A percentile compares a stretch with the other conserved stretches of the same genome.
Evolutionary conservation across 345 rosid genomes (phyloP).

Genomic region (Acer saccharum): DNA sequence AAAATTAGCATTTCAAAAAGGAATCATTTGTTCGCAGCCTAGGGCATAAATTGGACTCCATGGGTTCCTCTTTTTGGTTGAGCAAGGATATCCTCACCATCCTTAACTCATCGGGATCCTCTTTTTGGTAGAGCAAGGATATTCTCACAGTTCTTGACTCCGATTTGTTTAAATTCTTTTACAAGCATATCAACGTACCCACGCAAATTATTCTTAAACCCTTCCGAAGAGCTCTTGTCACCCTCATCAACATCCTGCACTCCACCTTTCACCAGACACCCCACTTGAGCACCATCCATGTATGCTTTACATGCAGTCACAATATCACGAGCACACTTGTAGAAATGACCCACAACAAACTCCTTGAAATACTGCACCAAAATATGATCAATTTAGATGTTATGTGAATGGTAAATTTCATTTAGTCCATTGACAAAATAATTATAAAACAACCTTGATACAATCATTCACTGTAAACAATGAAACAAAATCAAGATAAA

Average conservation of each 20-base stretch:
- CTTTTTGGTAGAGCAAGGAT: slow-evolving; percentile 24
- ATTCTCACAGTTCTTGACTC: slow-evolving; percentile 45
- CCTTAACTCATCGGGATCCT: not conserved
- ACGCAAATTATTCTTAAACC: slow-evolving; percentile 46
- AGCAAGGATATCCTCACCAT: not conserved
- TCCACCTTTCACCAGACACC: slow-evolving; percentile 56
- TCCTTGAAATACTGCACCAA: slow-evolving; percentile 74
- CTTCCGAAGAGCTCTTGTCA: slow-evolving; percentile 39
- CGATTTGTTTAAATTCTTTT: slow-evolving; percentile 51
- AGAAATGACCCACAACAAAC: slow-evolving; percentile 76
- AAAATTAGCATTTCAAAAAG: slow-evolving; percentile 19
- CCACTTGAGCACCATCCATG: slow-evolving; percentile 71
- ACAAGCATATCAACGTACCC: slow-evolving; percentile 39
- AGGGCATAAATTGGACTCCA: not conserved
- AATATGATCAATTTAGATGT: slow-evolving; percentile 12
- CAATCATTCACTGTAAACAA: not conserved
- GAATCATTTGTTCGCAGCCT: slow-evolving; percentile 13
- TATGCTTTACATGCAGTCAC: slow-evolving; percentile 77
- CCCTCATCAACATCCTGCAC: slow-evolving; percentile 53
- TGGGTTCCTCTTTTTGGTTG: not conserved
- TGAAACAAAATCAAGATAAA: not conserved
- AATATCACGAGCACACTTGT: slow-evolving; percentile 55
- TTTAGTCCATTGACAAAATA: not conserved
- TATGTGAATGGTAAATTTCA: not conserved
- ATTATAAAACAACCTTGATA: not conserved